Conservation (phyloP, 768 basidiomycete species). For the Zangia roseola region DNA sequence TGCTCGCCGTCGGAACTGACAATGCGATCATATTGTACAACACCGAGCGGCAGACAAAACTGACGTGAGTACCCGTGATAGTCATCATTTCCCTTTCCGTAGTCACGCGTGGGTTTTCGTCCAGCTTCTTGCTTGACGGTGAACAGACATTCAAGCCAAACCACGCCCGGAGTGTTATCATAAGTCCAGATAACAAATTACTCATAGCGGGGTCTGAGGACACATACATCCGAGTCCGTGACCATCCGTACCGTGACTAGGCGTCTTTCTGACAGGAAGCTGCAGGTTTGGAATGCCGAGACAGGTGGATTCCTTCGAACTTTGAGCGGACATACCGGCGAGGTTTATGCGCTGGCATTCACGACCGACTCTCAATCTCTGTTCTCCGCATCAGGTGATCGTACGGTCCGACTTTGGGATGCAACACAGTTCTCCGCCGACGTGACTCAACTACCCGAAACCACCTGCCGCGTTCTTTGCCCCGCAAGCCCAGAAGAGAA, state of each 20-base stretch:
- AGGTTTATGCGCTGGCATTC: slow-evolving; percentile 38
- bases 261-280: slow-evolving; percentile 1
- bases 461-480: slow-evolving; percentile 19
- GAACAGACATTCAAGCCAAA: slow-evolving; percentile 24
- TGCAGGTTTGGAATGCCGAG: slow-evolving; percentile 27
- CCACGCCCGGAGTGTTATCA: slow-evolving; percentile 31
- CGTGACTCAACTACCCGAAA: slow-evolving; percentile 18
- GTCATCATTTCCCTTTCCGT: neutral
- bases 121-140: slow-evolving; percentile 27
- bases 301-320: slow-evolving; percentile 28
- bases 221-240: slow-evolving; percentile 31
- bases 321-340: slow-evolving; percentile 33
- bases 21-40: slow-evolving; percentile 33
- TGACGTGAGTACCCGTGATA: slow-evolving; percentile 22
- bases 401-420: slow-evolving; percentile 36
- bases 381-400: slow-evolving; percentile 38
- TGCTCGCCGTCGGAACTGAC: slow-evolving; percentile 34
- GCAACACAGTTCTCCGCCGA: slow-evolving; percentile 24
- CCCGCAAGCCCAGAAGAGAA: slow-evolving; percentile 15
- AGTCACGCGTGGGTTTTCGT: neutral
- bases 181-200: slow-evolving; percentile 31
- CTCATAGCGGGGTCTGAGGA: slow-evolving; percentile 37
- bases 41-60: slow-evolving; percentile 22
- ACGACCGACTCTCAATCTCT: slow-evolving; percentile 33
- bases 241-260: neutral